These are phyloP conservation scores for Fragaria ananassa DNA, from an alignment of 306 rosid species.

Conservation along the genomic window DNA sequence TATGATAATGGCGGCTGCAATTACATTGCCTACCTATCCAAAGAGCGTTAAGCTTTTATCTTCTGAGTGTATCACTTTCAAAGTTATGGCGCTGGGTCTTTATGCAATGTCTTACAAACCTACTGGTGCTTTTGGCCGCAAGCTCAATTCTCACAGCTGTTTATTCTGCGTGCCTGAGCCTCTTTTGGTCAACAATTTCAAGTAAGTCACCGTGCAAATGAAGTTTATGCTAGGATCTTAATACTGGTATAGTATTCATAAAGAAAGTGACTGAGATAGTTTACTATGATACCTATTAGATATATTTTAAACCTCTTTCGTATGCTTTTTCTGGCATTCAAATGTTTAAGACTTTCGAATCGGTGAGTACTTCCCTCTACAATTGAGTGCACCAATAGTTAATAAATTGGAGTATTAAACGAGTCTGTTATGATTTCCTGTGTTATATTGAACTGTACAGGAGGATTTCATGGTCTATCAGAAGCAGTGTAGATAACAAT, in stretches of 20 bases:
- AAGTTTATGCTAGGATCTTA: background rate
- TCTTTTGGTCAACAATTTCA: slow-evolving; percentile 36
- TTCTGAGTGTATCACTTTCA: slow-evolving; percentile 23
- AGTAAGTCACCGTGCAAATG: slow-evolving; percentile 42
- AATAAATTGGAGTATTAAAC: background rate
- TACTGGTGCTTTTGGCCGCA: slow-evolving; percentile 21
- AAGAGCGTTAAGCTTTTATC: slow-evolving; percentile 31
- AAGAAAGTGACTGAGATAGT: background rate
- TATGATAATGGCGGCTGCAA: slow-evolving; percentile 35
- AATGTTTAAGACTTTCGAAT: background rate
- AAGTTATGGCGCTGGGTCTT: slow-evolving; percentile 29
- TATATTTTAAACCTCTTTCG: background rate
- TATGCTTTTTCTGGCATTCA: background rate
- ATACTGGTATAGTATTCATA: background rate
- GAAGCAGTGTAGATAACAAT: slow-evolving; percentile 57
- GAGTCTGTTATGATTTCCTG: slow-evolving; percentile 1
- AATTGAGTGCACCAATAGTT: background rate
- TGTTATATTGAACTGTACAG: slow-evolving; percentile 34
- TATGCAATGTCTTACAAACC: slow-evolving; percentile 34
- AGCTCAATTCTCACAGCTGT: slow-evolving; percentile 29
- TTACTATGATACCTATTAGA: background rate
- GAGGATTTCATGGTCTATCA: slow-evolving; percentile 52
- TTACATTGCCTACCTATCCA: slow-evolving; percentile 26
- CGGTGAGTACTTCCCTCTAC: background rate
- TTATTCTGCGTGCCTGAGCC: slow-evolving; percentile 39